A percentile compares a stretch with the other conserved stretches of the same genome.
Conservation (phyloP, 2,329 filamentous ascomycete genomes). For the Sarocladium oryzae region DNA sequence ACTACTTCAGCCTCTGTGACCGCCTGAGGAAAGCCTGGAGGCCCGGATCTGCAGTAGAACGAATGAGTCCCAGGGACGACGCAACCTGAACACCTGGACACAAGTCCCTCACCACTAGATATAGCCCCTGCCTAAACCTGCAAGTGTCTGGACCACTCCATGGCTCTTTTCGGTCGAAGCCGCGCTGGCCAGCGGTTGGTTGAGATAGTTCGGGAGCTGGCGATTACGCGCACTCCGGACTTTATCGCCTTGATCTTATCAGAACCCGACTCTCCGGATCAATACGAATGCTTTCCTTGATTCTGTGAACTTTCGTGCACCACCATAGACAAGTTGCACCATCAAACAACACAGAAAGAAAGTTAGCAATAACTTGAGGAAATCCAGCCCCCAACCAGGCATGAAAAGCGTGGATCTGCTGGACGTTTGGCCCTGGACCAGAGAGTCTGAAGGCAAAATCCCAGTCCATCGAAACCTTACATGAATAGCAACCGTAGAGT, state of each 20-base stretch:
- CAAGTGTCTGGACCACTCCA: not conserved
- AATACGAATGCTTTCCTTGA: not conserved
- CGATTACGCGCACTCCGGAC: not conserved
- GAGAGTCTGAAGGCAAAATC: not conserved
- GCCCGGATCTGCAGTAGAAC: not conserved
- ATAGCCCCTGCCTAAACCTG: not conserved
- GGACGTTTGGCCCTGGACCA: conserved; percentile 3
- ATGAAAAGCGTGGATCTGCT: no score
- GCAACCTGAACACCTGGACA: not conserved
- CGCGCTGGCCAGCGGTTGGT: not conserved
- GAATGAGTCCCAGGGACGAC: not conserved
- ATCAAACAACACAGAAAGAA: no score
- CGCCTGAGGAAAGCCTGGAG: not conserved
- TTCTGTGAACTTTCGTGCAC: not conserved
- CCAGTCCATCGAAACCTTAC: conserved; percentile 9
- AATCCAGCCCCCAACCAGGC: no score
- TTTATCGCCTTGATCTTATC: not conserved
- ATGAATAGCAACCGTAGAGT: conserved; percentile 5
- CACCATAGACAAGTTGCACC: not conserved
- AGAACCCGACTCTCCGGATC: not conserved
- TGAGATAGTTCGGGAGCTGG: not conserved
- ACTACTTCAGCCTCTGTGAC: not conserved
- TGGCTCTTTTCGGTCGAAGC: not conserved
- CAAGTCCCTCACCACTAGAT: conserved; percentile 6
- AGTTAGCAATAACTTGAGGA: no score